Evolutionary conservation across 2,329 filamentous ascomycete genomes (phyloP).

Genomic region (Clonostachys rosea): DNA sequence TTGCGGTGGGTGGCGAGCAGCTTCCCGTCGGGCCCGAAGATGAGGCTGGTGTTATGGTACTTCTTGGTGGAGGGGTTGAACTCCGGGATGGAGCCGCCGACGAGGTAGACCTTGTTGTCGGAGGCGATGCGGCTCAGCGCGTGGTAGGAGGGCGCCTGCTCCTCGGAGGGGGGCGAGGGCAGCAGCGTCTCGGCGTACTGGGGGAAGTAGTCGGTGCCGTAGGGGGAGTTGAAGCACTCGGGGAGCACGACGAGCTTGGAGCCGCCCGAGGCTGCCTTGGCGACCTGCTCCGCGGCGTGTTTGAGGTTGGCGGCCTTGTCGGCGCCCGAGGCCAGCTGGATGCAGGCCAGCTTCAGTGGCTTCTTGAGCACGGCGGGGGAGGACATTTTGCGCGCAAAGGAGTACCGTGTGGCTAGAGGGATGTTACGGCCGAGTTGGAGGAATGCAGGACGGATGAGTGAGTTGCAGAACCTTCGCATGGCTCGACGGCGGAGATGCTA

Average conservation of each 20-base stretch:
- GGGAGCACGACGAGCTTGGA: conserved; percentile 88
- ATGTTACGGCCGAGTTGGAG: too few relatives aligned
- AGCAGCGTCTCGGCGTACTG: conserved; percentile 85
- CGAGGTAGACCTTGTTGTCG: conserved; percentile 73
- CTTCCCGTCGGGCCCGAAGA: conserved; percentile 73
- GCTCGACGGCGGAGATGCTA: neutral
- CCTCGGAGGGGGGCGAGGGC: conserved; percentile 66
- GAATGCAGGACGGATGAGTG: too few relatives aligned
- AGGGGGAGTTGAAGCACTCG: conserved; percentile 98
- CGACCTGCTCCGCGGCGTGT: conserved; percentile 76
- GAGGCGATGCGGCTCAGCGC: conserved; percentile 75
- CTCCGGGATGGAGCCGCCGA: conserved; percentile 88
- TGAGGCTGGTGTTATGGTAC: conserved; percentile 88
- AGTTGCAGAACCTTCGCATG: conserved; percentile 1
- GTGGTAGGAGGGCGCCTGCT: conserved; percentile 78
- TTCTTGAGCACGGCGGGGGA: conserved; percentile 57
- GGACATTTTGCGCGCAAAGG: conserved; percentile 25
- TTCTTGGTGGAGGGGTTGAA: conserved; percentile 51
- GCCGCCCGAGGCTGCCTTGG: conserved; percentile 70
- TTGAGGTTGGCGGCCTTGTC: conserved; percentile 84
- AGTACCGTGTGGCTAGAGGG: conserved; percentile 6
- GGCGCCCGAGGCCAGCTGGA: conserved; percentile 75
- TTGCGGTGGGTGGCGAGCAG: conserved; percentile 89
- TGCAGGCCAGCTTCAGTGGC: conserved; percentile 72
- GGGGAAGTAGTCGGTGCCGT: conserved; percentile 80